These are phyloP conservation scores for Colletotrichum zoysiae DNA, from an alignment of 2,329 filamentous ascomycete genomes.

Conservation along the genomic window DNA sequence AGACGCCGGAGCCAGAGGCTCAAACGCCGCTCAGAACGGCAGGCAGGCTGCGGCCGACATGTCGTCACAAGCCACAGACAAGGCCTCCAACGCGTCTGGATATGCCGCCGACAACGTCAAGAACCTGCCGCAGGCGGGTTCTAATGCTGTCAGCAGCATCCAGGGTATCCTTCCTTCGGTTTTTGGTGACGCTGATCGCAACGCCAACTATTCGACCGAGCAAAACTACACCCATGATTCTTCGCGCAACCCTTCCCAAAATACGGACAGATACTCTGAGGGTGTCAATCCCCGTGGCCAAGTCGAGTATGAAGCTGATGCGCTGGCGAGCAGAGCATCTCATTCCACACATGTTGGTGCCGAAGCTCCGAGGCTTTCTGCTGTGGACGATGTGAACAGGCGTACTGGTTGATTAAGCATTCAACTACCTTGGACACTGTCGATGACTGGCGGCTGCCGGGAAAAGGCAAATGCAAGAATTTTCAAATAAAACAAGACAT, in stretches of 20 bases:
- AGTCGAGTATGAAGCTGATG: neutral
- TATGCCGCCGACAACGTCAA: neutral
- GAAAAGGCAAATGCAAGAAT: fast-evolving
- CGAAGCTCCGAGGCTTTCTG: neutral
- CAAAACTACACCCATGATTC: neutral
- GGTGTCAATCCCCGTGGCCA: neutral
- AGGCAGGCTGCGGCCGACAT: neutral
- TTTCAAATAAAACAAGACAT: no score
- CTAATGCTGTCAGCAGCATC: neutral
- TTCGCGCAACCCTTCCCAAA: neutral
- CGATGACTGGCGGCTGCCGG: neutral
- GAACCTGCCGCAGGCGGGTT: neutral
- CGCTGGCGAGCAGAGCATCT: neutral
- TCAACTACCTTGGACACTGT: neutral
- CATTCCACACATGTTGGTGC: neutral
- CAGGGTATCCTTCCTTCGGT: neutral
- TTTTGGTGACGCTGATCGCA: neutral
- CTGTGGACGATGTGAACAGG: neutral
- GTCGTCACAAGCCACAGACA: neutral
- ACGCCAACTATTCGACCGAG: neutral
- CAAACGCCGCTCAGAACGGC: neutral
- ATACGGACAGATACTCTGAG: no score
- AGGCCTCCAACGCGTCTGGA: neutral
- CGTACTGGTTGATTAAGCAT: neutral
- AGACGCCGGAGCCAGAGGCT: neutral